Base-by-base conservation (phyloP, 2,329 filamentous ascomycete genomes). In the Penicillium sp. region DNA sequence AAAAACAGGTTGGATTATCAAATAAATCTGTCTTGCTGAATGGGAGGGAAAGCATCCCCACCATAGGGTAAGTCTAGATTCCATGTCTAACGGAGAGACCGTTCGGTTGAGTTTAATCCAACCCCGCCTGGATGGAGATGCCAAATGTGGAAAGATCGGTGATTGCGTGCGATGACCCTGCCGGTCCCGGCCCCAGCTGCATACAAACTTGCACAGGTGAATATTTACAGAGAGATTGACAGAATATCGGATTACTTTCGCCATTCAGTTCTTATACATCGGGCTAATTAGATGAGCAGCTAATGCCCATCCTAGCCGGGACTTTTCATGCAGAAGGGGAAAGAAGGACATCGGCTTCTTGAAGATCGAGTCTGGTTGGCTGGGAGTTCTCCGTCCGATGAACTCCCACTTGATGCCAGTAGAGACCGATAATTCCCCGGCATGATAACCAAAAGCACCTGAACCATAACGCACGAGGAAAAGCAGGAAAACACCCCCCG, bases 401-500 rank as follows among this genome's bases (percentile, higher is more conserved):
- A 6, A 40, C 21, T 23, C 37, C 24, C 37, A 8, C 14, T 28
- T 9, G 31, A 23, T 13, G 26, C 29, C 33, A 18, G 42, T 18
- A 43, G n/a, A 50, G 19, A 24, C 18, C 34, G 11, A 19, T 28
- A 16, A 16, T 51, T 29, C 47, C 44, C 34, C 50, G 21, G 23
- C 43, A 59, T 52, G 46, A 48, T 10, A 42, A 31, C 31, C 23
- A 50, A 52, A 57, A 56, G 52, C 51, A 60, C 51, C 54, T 51
- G 39, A 51, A 48, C 52, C 51, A 46, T 47, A 55, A 56, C 43
- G 29, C 48, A 21, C 28, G 59, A 61, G 51, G 29, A 31, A 56
- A 52, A 42, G 23, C 51, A 40, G 59, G 52, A 39, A 56, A 60
- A 46, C 40, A 51, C 46, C 61, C 57, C 44, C 57, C 51, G 24